These are phyloP conservation scores for Sisymbrium altissimum DNA, from an alignment of 345 rosid species.

Conservation along the genomic window DNA sequence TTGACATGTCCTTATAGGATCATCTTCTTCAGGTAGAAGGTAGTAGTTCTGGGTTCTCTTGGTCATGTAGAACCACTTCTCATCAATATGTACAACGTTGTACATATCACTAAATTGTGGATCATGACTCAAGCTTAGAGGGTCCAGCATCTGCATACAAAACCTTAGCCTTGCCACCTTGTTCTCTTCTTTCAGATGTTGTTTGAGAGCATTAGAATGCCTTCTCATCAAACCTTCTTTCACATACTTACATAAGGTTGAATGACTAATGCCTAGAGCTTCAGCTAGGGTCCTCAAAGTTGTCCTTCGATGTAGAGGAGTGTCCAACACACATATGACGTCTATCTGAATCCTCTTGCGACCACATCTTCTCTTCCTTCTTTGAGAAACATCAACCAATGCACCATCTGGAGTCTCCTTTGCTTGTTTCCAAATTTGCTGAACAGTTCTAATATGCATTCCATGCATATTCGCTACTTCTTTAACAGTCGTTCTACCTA, in stretches of 20 bases:
- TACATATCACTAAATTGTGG: neutral
- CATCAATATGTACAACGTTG: neutral
- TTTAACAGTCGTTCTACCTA: no score
- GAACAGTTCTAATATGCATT: neutral
- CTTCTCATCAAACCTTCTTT: neutral
- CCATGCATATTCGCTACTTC: no score
- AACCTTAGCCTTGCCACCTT: neutral
- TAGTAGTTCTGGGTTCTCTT: neutral
- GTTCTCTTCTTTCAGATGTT: neutral
- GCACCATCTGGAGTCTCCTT: neutral
- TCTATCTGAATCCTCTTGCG: neutral
- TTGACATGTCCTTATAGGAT: neutral
- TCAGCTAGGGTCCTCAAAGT: neutral
- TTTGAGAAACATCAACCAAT: neutral
- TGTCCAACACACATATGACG: neutral
- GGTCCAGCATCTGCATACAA: neutral
- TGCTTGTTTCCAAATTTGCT: neutral
- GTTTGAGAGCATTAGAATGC: neutral
- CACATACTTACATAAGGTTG: neutral
- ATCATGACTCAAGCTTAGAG: neutral
- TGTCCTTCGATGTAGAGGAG: neutral
- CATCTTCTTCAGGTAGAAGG: neutral
- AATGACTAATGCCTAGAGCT: neutral
- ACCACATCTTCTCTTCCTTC: neutral
- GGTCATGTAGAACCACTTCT: neutral